Evolutionary conservation across 352 stramenopile species (phyloP).

Genomic region (Pythium folliculosum): DNA sequence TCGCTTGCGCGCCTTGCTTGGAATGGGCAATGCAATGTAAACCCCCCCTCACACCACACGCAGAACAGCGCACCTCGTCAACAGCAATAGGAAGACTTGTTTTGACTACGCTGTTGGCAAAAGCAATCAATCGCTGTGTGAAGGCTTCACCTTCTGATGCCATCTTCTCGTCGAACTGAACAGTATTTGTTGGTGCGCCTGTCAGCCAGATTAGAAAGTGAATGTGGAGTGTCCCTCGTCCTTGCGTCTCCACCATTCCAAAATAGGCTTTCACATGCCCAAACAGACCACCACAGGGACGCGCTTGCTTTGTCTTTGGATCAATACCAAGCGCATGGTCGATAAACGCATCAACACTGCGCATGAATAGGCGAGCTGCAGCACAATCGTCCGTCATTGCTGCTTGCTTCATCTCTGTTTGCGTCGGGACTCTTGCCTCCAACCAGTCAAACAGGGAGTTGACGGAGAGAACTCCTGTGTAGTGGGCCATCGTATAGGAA

Average conservation of each 20-base stretch:
- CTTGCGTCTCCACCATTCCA: slow-evolving; percentile 19
- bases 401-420: slow-evolving; percentile 8
- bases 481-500: slow-evolving; percentile 15
- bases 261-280: slow-evolving; percentile 11
- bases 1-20: background rate
- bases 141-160: background rate
- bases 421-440: background rate
- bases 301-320: background rate
- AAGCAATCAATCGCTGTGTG: background rate
- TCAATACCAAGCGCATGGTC: slow-evolving; percentile 7
- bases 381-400: slow-evolving; percentile 21
- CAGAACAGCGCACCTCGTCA: background rate
- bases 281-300: slow-evolving; percentile 1
- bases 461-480: slow-evolving; percentile 16
- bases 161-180: background rate
- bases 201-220: slow-evolving; percentile 17
- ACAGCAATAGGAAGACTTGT: background rate
- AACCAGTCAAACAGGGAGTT: slow-evolving; percentile 8
- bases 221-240: slow-evolving; percentile 16
- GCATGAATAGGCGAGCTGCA: slow-evolving; percentile 11
- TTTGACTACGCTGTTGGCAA: background rate
- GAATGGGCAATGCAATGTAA: background rate
- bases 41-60: background rate
- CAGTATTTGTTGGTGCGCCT: background rate
- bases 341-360: slow-evolving; percentile 18